A percentile compares a stretch with the other conserved stretches of the same genome.
These are phyloP conservation scores for Diplodia seriata DNA, from an alignment of 2,329 filamentous ascomycete species.

Conservation along the genomic window DNA sequence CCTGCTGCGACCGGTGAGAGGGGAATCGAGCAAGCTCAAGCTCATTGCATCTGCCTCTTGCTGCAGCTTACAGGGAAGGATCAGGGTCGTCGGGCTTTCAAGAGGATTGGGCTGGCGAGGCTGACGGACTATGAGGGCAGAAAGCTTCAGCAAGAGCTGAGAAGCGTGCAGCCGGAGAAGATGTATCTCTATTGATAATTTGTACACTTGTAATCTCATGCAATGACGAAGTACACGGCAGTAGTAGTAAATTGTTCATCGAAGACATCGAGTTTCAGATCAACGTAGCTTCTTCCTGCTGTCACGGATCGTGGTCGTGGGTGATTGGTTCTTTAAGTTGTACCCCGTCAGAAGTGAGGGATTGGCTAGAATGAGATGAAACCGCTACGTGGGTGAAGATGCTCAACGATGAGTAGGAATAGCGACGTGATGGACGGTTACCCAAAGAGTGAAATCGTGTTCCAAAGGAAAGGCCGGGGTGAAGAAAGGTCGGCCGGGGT, in stretches of 20 bases:
- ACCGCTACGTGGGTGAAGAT: neutral
- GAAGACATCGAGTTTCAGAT: neutral
- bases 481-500: neutral
- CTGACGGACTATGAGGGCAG: slow-evolving; percentile 33
- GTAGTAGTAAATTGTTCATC: too few relatives aligned
- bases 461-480: too few relatives aligned
- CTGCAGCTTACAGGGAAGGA: slow-evolving; percentile 23
- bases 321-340: neutral
- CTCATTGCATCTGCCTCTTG: slow-evolving; percentile 34
- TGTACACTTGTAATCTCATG: neutral
- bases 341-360: neutral
- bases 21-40: slow-evolving; percentile 4
- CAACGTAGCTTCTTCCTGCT: neutral
- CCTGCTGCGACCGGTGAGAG: slow-evolving; percentile 33
- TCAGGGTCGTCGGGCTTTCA: slow-evolving; percentile 18
- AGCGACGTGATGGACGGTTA: too few relatives aligned
- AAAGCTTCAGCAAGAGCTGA: neutral
- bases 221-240: neutral
- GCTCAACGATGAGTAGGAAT: too few relatives aligned
- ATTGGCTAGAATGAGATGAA: neutral
- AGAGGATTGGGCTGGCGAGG: slow-evolving; percentile 34
- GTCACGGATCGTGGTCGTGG: neutral
- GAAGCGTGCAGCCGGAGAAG: neutral
- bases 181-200: slow-evolving; percentile 1
- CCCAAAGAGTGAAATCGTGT: neutral